Evolutionary conservation across 768 basidiomycete genomes (phyloP).

Genomic region (Rickenella mellea): DNA sequence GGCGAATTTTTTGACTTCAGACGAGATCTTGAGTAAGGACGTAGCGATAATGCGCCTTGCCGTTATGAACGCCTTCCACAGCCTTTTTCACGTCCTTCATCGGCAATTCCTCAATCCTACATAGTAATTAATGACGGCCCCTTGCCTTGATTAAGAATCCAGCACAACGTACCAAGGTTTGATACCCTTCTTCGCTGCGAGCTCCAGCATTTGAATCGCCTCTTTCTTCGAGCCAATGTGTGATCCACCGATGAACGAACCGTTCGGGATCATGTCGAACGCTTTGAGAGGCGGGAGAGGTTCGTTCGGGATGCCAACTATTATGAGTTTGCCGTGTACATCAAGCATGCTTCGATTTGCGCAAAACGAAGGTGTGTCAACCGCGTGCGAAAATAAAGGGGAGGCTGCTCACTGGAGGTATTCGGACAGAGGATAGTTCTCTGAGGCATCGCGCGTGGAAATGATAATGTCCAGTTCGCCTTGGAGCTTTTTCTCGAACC

Average conservation of each 20-base stretch:
- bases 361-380: not conserved
- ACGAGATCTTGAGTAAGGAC: constrained; percentile 14
- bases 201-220: constrained; percentile 29
- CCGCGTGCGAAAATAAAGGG: not conserved
- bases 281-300: constrained; percentile 20
- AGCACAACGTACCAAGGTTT: constrained; percentile 26
- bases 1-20: not conserved
- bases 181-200: constrained; percentile 29
- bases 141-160: constrained; percentile 1
- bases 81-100: constrained; percentile 24
- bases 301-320: constrained; percentile 29
- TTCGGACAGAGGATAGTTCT: constrained; percentile 23
- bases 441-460: constrained; percentile 23
- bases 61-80: constrained; percentile 24
- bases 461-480: constrained; percentile 31
- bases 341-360: constrained; percentile 16
- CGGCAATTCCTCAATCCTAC: constrained; percentile 18
- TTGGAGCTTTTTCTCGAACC: constrained; percentile 15
- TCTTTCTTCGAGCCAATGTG: constrained; percentile 33
- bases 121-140: not conserved
- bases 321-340: constrained; percentile 25
- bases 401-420: constrained; percentile 18
- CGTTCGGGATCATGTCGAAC: constrained; percentile 19
- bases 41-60: constrained; percentile 29
- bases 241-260: constrained; percentile 15